Evolutionary conservation across 306 rosid species (phyloP), one percentile per base, ranked within the genome.

Genomic region (Clitoria ternatea): DNA sequence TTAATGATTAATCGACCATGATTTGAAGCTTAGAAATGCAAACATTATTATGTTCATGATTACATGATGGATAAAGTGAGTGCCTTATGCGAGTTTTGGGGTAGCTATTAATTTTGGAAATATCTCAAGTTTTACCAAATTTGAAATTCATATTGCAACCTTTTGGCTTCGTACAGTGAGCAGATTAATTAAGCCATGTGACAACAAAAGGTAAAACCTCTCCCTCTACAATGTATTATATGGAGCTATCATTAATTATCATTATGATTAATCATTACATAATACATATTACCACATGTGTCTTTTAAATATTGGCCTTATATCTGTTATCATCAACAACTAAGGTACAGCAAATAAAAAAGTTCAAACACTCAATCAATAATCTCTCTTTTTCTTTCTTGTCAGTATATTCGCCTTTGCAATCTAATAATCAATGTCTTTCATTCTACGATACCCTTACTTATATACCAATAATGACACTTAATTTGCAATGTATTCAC

Each of bases 291-390:
- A 79, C 32, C 81, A 69, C 81, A 78, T 70, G 83, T 82, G 76
- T 52, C 77, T 66, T 76, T 77, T 69, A 24, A 82, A 82, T 77
- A 73, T 62, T 77, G 80, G 71, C 83, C 83, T 68, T 82, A 48
- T 63, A 62, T 69, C 55, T 77, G 75, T 82, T 63, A 77, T 82
- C 83, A 77, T 82, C 83, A 73, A 77, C 65, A 50, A 66, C 63
- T 49, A 68, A 69, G 70, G 62, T 77, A 73, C 71, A 36, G 17
- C 6, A 27, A 55, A 27, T 2, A 53, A 43, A 66, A 36, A 52
- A 48, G 49, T 77, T 82, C 80, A 73, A 73, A 74, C 77, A 73
- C 70, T 30, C 77, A 45, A 69, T 74, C 72, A 40, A 50, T 73
- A 50, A 73, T 61, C 70, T 64, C 26, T 26, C 61, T 67, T 54